Conservation (phyloP, 495 filamentous ascomycete genomes). For the Tetracladium marchalianum region DNA sequence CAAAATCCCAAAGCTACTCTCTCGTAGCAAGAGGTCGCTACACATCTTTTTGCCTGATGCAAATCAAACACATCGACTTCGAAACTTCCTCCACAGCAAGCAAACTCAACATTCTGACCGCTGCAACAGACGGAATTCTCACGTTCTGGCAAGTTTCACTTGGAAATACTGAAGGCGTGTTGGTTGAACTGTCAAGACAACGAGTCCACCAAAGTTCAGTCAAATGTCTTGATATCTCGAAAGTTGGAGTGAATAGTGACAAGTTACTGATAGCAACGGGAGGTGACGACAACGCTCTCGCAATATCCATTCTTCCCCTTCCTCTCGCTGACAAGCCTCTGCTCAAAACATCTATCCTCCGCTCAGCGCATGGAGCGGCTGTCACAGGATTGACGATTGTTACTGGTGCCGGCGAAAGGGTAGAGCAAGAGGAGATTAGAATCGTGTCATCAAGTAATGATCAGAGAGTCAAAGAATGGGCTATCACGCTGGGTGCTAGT, state of each 20-base stretch:
- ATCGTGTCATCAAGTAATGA: conserved; percentile 66
- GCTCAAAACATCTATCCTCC: conserved; percentile 33
- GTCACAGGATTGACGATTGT: conserved; percentile 57
- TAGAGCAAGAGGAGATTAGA: conserved; percentile 3
- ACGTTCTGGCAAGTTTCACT: conserved; percentile 24
- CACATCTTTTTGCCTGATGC: conserved; percentile 70
- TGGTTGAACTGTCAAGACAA: conserved; percentile 11
- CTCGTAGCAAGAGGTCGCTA: conserved; percentile 52
- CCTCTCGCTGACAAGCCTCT: not conserved
- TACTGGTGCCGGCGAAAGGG: not conserved
- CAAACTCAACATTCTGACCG: conserved; percentile 36
- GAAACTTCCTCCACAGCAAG: not conserved
- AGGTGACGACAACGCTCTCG: conserved; percentile 76
- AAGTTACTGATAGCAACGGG: conserved; percentile 49
- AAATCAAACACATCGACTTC: conserved; percentile 44
- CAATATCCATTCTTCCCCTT: conserved; percentile 30
- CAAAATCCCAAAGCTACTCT: conserved; percentile 34
- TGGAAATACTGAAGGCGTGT: too few relatives aligned
- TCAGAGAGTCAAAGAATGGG: conserved; percentile 73
- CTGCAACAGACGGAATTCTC: conserved; percentile 35
- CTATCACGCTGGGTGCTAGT: conserved; percentile 14
- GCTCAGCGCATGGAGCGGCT: conserved; percentile 70
- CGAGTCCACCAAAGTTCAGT: conserved; percentile 68
- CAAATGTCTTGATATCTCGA: conserved; percentile 39
- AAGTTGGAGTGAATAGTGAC: conserved; percentile 4